phyloP scores from a whole-genome alignment of 2,329 filamentous ascomycete genomes.

The Daldinia sp. region DNA sequence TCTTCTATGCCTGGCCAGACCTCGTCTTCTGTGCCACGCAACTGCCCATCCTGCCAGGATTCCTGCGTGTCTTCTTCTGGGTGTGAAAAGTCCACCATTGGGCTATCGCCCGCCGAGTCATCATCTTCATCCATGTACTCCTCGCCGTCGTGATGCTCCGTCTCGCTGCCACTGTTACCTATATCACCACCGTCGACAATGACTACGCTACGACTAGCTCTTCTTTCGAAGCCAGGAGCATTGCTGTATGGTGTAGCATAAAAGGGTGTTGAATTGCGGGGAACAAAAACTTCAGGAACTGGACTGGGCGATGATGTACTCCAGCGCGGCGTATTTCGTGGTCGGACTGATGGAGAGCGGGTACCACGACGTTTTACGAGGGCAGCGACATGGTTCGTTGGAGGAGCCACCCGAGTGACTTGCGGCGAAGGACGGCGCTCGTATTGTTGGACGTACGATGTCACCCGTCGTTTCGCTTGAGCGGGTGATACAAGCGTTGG shows the following conservation, averaged over 20 bases:
- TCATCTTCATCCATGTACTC: constrained; percentile 49
- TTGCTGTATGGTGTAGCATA: constrained; percentile 80
- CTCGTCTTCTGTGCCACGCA: constrained; percentile 58
- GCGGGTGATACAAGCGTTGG: constrained; percentile 52
- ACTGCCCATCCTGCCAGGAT: constrained; percentile 45
- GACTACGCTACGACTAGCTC: constrained; percentile 43
- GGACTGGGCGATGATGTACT: constrained; percentile 58
- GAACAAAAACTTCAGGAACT: constrained; percentile 47
- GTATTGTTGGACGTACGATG: constrained; percentile 52
- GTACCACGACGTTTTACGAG: constrained; percentile 58
- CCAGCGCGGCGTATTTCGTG: constrained; percentile 63
- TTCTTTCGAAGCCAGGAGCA: constrained; percentile 56
- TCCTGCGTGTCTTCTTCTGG: constrained; percentile 40
- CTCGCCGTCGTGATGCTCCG: constrained; percentile 48
- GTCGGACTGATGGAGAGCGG: constrained; percentile 63
- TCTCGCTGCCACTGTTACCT: constrained; percentile 40
- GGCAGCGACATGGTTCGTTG: constrained; percentile 40
- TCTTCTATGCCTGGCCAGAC: constrained; percentile 67
- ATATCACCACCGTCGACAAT: constrained; percentile 43
- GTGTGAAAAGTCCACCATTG: constrained; percentile 45
- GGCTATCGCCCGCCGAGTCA: constrained; percentile 40
- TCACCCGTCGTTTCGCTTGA: constrained; percentile 55
- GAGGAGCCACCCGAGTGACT: constrained; percentile 42
- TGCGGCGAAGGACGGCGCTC: constrained; percentile 53
- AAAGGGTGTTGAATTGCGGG: constrained; percentile 63